Conservation (phyloP, 345 rosid species). For the Durio zibethinus region DNA sequence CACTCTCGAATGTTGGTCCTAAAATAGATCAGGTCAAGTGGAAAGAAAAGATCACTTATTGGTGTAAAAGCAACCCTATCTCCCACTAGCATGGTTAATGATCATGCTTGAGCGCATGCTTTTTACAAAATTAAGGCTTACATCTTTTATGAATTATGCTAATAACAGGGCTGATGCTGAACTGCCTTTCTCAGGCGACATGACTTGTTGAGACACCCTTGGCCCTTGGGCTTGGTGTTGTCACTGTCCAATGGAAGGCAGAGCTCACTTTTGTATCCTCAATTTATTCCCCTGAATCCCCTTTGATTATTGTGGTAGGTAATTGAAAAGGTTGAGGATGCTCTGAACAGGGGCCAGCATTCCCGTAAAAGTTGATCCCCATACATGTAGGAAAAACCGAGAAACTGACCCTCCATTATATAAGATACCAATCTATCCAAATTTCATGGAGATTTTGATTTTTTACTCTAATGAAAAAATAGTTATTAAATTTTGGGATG, state of each 20-base stretch:
- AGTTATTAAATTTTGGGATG: too few species aligned
- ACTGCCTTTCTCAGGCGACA: not conserved
- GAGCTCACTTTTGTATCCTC: not conserved
- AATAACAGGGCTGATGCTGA: not conserved
- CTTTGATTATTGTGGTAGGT: not conserved
- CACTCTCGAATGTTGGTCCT: not conserved
- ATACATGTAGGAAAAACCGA: not conserved
- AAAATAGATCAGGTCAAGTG: not conserved
- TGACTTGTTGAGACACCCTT: not conserved
- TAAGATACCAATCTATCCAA: too few species aligned
- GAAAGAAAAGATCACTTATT: not conserved
- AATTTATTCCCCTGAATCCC: not conserved
- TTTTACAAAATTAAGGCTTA: not conserved
- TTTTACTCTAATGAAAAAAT: too few species aligned
- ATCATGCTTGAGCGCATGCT: not conserved
- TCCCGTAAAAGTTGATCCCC: not conserved
- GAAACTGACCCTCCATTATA: not conserved
- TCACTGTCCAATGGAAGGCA: not conserved
- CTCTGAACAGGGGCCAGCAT: not conserved
- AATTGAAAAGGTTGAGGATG: not conserved
- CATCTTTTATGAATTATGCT: not conserved
- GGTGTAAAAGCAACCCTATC: not conserved
- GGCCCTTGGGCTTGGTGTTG: not conserved
- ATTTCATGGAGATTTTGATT: too few species aligned
- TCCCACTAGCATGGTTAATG: not conserved